A percentile compares a stretch with the other conserved stretches of the same genome.
phyloP scores from a whole-genome alignment of 768 basidiomycete species.

The Leucocoprinus leucothites region DNA sequence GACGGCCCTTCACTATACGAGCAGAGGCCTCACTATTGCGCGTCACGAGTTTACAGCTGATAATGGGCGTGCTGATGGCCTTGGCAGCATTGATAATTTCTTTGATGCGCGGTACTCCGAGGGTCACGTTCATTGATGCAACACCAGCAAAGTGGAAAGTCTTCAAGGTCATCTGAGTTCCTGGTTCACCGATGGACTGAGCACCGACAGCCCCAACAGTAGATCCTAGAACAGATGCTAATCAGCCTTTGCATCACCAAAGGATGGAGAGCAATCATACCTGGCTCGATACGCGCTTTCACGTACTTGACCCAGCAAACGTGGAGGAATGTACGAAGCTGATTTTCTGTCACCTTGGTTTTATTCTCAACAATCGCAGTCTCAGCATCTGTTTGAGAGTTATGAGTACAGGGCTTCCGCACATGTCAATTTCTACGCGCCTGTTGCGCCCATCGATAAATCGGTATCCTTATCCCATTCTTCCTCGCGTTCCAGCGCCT shows the following conservation, averaged over 20 bases:
- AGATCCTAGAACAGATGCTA: conserved; percentile 53
- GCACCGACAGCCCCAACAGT: conserved; percentile 99
- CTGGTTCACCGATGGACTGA: conserved; percentile 98
- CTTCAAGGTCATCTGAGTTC: conserved; percentile 99
- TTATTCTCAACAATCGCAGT: conserved; percentile 84
- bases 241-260: not conserved
- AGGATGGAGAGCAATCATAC: conserved; percentile 30
- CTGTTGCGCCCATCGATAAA: conserved; percentile 68
- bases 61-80: conserved; percentile 94
- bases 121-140: conserved; percentile 98
- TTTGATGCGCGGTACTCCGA: conserved; percentile 99
- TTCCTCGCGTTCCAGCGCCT: conserved; percentile 66
- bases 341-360: conserved; percentile 81
- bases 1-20: conserved; percentile 92
- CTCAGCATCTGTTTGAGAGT: conserved; percentile 47
- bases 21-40: conserved; percentile 89
- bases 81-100: conserved; percentile 99
- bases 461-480: conserved; percentile 82
- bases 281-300: conserved; percentile 95
- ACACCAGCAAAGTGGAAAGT: conserved; percentile 99
- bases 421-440: conserved; percentile 36
- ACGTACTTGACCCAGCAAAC: conserved; percentile 90
- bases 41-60: conserved; percentile 91
- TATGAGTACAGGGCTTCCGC: conserved; percentile 4
- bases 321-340: conserved; percentile 78